Percentiles rank a stretch among this genome's conserved stretches.
These are phyloP conservation scores for Oryza glumipatula DNA, from an alignment of 176 grass and related monocot genomes.

Conservation along the genomic window DNA sequence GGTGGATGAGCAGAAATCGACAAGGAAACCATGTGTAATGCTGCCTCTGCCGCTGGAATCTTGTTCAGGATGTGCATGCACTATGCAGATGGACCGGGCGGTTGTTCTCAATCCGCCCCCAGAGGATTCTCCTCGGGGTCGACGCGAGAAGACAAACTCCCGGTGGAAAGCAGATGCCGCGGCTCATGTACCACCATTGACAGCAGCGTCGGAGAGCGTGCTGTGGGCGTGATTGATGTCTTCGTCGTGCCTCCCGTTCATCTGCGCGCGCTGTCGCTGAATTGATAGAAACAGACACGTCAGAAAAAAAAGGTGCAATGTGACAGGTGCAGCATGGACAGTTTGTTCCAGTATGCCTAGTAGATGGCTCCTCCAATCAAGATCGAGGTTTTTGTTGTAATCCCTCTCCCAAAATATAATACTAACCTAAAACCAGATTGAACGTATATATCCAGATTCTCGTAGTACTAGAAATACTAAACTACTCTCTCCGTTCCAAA, in stretches of 20 bases:
- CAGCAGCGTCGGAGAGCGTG: conserved; percentile 53
- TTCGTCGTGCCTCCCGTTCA: conserved; percentile 75
- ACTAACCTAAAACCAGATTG: no score
- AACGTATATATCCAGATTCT: no score
- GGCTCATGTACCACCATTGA: conserved; percentile 43
- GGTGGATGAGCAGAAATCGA: not conserved
- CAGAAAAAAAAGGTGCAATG: conserved; percentile 12
- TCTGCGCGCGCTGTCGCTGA: conserved; percentile 83
- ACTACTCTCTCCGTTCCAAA: no score
- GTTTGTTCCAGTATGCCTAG: conserved; percentile 14
- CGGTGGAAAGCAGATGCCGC: conserved; percentile 38
- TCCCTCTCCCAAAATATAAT: no score
- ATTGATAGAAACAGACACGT: conserved; percentile 29
- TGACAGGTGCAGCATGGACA: not conserved
- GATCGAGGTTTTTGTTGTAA: not conserved
- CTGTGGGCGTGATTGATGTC: conserved; percentile 47
- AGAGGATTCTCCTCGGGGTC: conserved; percentile 50
- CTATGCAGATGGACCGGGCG: not conserved
- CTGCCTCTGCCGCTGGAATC: conserved; percentile 22
- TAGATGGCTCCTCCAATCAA: not conserved
- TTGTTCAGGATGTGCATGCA: not conserved
- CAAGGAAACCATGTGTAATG: not conserved
- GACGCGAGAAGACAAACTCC: conserved; percentile 33
- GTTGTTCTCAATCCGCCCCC: not conserved
- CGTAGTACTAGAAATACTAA: no score